Evolutionary conservation across 441 rosid species (phyloP).

Genomic region (Euphorbia corollata): DNA sequence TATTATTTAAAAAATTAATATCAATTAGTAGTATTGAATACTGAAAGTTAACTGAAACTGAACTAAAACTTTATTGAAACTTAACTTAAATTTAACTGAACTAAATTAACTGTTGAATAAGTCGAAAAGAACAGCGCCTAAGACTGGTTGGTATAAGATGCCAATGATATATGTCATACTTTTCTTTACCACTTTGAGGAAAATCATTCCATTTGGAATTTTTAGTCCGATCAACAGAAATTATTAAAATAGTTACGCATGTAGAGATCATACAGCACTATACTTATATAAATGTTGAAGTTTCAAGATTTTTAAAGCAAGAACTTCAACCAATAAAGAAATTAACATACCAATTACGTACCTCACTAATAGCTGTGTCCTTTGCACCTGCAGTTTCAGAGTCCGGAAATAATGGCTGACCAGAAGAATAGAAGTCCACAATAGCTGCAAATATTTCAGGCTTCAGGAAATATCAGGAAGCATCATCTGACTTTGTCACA

Average conservation of each 20-base stretch:
- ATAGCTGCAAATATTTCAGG: constrained; percentile 89
- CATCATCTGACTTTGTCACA: constrained; percentile 83
- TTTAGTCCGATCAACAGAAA: neutral
- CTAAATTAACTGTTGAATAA: too few species aligned
- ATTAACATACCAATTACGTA: constrained; percentile 21
- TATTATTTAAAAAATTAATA: too few species aligned
- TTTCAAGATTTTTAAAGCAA: neutral
- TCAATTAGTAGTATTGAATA: too few species aligned
- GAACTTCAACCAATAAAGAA: constrained; percentile 1
- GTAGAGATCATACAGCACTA: neutral
- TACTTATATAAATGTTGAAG: neutral
- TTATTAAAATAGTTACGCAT: neutral
- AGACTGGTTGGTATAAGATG: neutral
- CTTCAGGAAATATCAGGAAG: constrained; percentile 71
- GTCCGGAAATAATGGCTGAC: constrained; percentile 71
- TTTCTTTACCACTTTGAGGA: neutral
- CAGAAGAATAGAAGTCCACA: constrained; percentile 91
- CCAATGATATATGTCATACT: neutral
- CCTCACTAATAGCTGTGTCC: constrained; percentile 85
- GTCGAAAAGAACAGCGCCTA: too few species aligned
- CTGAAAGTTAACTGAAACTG: too few species aligned
- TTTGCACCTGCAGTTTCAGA: constrained; percentile 58
- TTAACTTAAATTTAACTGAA: too few species aligned
- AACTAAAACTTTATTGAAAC: too few species aligned
- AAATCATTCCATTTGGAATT: neutral